Conservation (phyloP, 768 basidiomycete genomes). For the Tubosaeta sp. region DNA sequence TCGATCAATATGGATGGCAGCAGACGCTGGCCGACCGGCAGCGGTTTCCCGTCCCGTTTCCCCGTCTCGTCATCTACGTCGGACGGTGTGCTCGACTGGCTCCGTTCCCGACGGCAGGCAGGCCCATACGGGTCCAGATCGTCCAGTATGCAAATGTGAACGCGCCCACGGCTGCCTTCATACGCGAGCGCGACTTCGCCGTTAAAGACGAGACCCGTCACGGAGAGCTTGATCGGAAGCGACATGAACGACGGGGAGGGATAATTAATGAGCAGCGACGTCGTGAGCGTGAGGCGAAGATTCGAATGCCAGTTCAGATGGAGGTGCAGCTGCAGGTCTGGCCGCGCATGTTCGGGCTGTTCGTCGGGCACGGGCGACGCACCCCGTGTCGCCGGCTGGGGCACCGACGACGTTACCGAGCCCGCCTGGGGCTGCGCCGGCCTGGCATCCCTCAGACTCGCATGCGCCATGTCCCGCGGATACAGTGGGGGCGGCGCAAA, state of each 20-base stretch:
- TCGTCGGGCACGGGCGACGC: constrained; percentile 17
- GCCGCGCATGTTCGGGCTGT: constrained; percentile 20
- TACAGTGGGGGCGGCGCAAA: constrained; percentile 50
- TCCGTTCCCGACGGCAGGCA: constrained; percentile 49
- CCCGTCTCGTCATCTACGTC: constrained; percentile 59
- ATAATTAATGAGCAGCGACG: constrained; percentile 94
- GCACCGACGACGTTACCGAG: constrained; percentile 16
- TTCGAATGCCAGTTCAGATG: constrained; percentile 84
- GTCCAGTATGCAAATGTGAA: constrained; percentile 88
- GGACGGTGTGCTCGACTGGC: constrained; percentile 49
- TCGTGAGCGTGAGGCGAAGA: constrained; percentile 83
- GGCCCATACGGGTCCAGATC: constrained; percentile 84
- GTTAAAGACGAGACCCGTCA: constrained; percentile 82
- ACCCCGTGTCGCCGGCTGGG: constrained; percentile 13
- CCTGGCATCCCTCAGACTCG: neutral
- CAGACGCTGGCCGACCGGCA: constrained; percentile 78
- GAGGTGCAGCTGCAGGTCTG: constrained; percentile 87
- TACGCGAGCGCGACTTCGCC: constrained; percentile 91
- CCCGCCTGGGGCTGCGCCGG: constrained; percentile 4
- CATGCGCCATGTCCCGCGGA: constrained; percentile 34
- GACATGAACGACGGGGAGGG: constrained; percentile 97
- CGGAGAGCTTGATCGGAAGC: constrained; percentile 89
- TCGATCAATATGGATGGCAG: constrained; percentile 89
- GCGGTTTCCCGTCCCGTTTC: constrained; percentile 53
- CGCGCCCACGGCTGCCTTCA: constrained; percentile 72